Evolutionary conservation across 2,329 filamentous ascomycete genomes (phyloP).

Genomic region (Cadophora sp.): DNA sequence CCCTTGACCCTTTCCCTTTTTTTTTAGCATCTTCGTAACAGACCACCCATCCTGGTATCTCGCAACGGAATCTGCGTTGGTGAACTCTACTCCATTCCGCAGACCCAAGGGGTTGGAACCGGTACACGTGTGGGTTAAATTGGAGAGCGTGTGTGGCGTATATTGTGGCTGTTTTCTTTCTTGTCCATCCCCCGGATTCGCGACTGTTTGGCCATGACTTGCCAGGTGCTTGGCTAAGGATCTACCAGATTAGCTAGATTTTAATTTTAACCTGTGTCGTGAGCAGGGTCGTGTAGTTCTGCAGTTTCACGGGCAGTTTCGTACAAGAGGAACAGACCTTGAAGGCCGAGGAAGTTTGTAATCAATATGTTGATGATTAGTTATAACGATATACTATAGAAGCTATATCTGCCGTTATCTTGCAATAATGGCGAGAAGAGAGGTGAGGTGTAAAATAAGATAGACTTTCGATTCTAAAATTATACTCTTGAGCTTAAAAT

Average conservation of each 20-base stretch:
- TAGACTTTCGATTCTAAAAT: neutral
- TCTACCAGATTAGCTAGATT: slow-evolving; percentile 14
- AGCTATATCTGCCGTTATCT: neutral
- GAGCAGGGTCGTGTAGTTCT: slow-evolving; percentile 12
- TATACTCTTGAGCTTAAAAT: neutral
- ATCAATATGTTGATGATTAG: neutral
- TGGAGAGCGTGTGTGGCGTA: slow-evolving; percentile 16
- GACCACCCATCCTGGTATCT: too few relatives aligned
- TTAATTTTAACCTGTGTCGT: slow-evolving; percentile 3
- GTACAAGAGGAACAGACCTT: neutral
- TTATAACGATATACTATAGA: neutral
- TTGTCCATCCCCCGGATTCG: slow-evolving; percentile 11
- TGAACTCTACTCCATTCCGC: neutral
- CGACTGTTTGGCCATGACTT: slow-evolving; percentile 15
- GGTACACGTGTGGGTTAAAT: neutral
- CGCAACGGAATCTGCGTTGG: slow-evolving; percentile 14
- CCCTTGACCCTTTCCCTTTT: slow-evolving; percentile 18
- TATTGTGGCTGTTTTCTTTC: slow-evolving; percentile 13
- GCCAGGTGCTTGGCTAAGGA: neutral
- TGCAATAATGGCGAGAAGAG: slow-evolving; percentile 1
- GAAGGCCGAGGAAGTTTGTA: neutral
- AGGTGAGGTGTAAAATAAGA: slow-evolving; percentile 1
- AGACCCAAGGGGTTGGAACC: neutral
- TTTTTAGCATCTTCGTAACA: slow-evolving; percentile 14
- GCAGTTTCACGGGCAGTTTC: neutral